Conservation (phyloP, 257 asterid species). For the Pogostemon cablin region DNA sequence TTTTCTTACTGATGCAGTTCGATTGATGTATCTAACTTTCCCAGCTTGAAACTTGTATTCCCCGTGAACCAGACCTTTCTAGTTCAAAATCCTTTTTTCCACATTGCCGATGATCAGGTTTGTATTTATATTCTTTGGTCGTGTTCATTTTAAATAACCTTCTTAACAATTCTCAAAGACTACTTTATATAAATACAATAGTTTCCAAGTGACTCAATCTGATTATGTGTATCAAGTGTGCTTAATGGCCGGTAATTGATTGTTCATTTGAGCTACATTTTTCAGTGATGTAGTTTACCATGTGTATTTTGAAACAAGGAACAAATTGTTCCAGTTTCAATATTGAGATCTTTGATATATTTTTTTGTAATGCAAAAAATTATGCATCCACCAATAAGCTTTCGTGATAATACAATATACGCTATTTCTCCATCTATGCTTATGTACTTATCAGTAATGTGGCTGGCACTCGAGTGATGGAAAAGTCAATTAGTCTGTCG, state of each 20-base stretch:
- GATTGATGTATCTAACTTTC: slow-evolving; percentile 44
- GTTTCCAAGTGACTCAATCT: not conserved
- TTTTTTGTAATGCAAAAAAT: not conserved
- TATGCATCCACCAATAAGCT: slow-evolving; percentile 6
- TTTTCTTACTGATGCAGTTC: slow-evolving; percentile 51
- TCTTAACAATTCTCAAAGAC: slow-evolving; percentile 14
- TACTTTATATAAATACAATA: not conserved
- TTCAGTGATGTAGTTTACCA: slow-evolving; percentile 1
- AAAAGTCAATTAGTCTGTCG: not conserved
- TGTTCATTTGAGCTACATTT: not conserved
- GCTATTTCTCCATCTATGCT: not conserved
- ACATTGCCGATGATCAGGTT: slow-evolving; percentile 55
- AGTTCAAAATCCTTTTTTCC: slow-evolving; percentile 60
- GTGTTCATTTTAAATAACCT: slow-evolving; percentile 20
- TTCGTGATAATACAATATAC: not conserved
- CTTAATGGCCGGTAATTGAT: not conserved
- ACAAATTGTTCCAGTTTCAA: not conserved
- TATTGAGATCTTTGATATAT: not conserved
- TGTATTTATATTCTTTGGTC: slow-evolving; percentile 22
- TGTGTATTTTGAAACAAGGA: not conserved
- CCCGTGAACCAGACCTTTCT: slow-evolving; percentile 67
- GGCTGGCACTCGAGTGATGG: slow-evolving; percentile 2
- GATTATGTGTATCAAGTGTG: not conserved
- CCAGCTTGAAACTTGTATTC: slow-evolving; percentile 59
- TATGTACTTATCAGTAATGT: not conserved